These are phyloP conservation scores for Phyllachora maydis DNA, from an alignment of 2,329 filamentous ascomycete genomes.

Conservation along the genomic window DNA sequence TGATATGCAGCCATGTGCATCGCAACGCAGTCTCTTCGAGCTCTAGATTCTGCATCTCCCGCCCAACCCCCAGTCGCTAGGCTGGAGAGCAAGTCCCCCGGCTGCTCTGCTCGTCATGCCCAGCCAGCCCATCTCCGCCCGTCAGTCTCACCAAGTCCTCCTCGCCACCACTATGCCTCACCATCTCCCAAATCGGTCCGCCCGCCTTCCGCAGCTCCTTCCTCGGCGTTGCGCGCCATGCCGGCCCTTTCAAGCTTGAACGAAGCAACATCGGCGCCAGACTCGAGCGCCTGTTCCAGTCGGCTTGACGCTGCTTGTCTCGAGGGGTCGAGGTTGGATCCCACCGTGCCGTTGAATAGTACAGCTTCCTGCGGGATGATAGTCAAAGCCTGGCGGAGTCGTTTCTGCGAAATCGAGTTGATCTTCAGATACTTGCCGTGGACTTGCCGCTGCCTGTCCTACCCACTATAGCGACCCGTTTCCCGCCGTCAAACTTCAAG, in stretches of 20 bases:
- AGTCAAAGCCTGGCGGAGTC: constrained; percentile 14
- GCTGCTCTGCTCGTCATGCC: too few species aligned
- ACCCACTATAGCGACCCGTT: constrained; percentile 44
- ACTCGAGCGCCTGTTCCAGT: constrained; percentile 36
- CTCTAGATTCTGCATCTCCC: too few species aligned
- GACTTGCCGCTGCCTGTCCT: constrained; percentile 49
- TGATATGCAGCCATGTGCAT: too few species aligned
- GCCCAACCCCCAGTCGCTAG: too few species aligned
- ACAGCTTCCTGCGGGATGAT: constrained; percentile 18
- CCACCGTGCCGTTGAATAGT: constrained; percentile 15
- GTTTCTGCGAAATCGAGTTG: constrained; percentile 10
- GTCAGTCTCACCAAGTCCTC: constrained; percentile 23
- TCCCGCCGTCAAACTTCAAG: constrained; percentile 22
- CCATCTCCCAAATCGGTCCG: constrained; percentile 31
- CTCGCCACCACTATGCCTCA: constrained; percentile 30
- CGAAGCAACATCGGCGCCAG: constrained; percentile 37
- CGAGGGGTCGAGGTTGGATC: constrained; percentile 43
- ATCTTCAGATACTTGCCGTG: constrained; percentile 18
- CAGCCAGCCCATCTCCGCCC: too few species aligned
- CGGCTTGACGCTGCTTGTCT: constrained; percentile 28
- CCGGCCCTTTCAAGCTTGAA: constrained; percentile 14
- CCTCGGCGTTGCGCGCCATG: constrained; percentile 1
- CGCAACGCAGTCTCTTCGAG: too few species aligned
- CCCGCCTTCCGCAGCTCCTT: constrained; percentile 19
- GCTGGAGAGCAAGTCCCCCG: too few species aligned